A percentile compares a stretch with the other conserved stretches of the same genome.
These are phyloP conservation scores for Aegle marmelos DNA, from an alignment of 345 rosid genomes.

Conservation along the genomic window DNA sequence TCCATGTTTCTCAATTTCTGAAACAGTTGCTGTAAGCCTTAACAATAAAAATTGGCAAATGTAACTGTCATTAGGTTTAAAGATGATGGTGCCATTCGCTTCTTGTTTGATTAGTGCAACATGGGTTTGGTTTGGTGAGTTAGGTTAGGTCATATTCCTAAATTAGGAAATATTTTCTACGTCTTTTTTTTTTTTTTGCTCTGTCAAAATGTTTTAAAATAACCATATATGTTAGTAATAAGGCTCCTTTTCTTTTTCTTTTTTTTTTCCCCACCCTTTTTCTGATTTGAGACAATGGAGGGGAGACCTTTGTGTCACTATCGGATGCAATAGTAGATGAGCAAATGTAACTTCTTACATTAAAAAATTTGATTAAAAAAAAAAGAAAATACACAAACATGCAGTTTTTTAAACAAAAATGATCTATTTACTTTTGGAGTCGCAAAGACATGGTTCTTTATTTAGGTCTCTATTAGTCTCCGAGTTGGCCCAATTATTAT, in stretches of 20 bases:
- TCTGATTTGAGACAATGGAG: neutral
- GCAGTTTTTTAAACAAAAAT: too few species aligned
- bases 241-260: neutral
- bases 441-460: neutral
- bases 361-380: too few species aligned
- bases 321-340: neutral
- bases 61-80: neutral
- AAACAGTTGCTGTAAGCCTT: neutral
- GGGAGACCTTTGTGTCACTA: neutral
- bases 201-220: neutral
- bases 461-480: neutral
- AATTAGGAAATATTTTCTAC: neutral
- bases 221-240: too few species aligned
- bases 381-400: too few species aligned
- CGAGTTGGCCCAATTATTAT: neutral
- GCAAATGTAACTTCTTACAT: too few species aligned
- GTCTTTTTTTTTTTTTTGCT: too few species aligned
- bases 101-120: neutral
- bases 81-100: neutral
- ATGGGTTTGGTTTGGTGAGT: conserved; percentile 6
- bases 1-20: neutral
- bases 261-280: too few species aligned
- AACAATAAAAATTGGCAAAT: neutral
- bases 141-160: conserved; percentile 11
- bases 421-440: neutral